Conservation (phyloP, 192 early-diverging fungal genomes). For the Linnemannia elongata region DNA sequence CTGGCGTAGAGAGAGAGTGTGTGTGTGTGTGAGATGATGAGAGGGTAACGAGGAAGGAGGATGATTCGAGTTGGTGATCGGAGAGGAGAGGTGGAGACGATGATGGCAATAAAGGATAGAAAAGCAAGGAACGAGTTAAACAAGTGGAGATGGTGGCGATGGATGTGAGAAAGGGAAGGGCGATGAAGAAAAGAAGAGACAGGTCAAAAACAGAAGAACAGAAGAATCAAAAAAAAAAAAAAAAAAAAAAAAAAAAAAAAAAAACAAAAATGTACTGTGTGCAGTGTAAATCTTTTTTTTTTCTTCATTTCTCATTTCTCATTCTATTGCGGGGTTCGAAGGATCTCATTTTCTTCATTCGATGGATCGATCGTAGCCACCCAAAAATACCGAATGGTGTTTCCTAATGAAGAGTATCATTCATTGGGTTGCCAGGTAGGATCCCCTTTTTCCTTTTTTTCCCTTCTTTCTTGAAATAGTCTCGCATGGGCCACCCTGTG, state of each 20-base stretch:
- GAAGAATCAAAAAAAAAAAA: neutral
- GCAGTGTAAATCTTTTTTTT: neutral
- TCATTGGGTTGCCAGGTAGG: neutral
- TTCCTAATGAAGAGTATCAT: too few species aligned
- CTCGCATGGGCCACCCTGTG: neutral
- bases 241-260: neutral
- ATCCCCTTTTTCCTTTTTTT: neutral
- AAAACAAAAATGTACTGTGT: neutral
- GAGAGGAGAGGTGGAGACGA: neutral
- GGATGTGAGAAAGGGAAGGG: neutral
- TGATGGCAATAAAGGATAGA: too few species aligned
- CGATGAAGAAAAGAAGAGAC: neutral
- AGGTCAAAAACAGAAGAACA: neutral
- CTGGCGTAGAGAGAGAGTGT: neutral
- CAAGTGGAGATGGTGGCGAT: too few species aligned
- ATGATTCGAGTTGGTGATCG: neutral
- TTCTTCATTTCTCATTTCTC: neutral
- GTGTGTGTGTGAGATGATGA: neutral
- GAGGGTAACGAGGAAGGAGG: neutral
- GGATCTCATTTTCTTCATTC: neutral
- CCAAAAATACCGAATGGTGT: neutral
- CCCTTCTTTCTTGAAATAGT: neutral
- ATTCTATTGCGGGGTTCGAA: neutral
- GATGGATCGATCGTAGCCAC: neutral
- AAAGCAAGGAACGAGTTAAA: too few species aligned